These are phyloP conservation scores for Mrakia frigida DNA, from an alignment of 768 basidiomycete species.

Conservation along the genomic window DNA sequence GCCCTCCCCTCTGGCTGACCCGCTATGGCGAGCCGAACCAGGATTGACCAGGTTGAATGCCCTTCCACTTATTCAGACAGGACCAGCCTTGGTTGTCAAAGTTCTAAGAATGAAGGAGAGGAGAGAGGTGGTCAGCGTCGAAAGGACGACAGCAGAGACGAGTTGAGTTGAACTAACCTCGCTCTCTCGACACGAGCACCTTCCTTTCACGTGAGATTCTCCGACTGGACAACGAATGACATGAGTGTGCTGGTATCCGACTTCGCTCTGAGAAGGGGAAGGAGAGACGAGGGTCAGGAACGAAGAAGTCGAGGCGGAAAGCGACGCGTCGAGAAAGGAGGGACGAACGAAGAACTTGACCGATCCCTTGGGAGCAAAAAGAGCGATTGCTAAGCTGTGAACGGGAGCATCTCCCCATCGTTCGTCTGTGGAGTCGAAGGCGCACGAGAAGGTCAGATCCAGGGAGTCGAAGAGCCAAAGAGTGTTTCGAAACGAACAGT, in stretches of 20 bases:
- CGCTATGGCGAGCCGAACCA: conserved; percentile 10
- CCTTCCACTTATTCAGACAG: conserved; percentile 20
- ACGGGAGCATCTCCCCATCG: conserved; percentile 75
- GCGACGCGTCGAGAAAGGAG: neutral
- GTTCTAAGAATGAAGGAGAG: neutral
- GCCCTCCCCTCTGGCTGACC: too few relatives aligned
- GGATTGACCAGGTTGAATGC: conserved; percentile 16
- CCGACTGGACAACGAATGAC: conserved; percentile 28
- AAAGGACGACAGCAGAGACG: too few relatives aligned
- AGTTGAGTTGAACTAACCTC: neutral
- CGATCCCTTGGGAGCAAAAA: conserved; percentile 76
- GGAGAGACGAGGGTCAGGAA: neutral
- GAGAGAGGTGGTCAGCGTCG: too few relatives aligned
- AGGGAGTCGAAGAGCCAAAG: neutral
- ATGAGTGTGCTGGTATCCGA: conserved; percentile 20
- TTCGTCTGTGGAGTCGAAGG: conserved; percentile 70
- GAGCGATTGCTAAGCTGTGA: conserved; percentile 80
- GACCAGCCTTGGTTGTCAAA: conserved; percentile 28
- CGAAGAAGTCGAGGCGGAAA: neutral
- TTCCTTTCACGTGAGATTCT: conserved; percentile 9
- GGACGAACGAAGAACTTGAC: conserved; percentile 27
- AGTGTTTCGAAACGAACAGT: neutral
- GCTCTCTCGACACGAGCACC: conserved; percentile 30
- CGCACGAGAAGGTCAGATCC: neutral
- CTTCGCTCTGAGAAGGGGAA: conserved; percentile 8